A percentile compares a stretch with the other conserved stretches of the same genome.
Evolutionary conservation across 768 basidiomycete genomes (phyloP).

Genomic region (Leccinum pellstonianum): DNA sequence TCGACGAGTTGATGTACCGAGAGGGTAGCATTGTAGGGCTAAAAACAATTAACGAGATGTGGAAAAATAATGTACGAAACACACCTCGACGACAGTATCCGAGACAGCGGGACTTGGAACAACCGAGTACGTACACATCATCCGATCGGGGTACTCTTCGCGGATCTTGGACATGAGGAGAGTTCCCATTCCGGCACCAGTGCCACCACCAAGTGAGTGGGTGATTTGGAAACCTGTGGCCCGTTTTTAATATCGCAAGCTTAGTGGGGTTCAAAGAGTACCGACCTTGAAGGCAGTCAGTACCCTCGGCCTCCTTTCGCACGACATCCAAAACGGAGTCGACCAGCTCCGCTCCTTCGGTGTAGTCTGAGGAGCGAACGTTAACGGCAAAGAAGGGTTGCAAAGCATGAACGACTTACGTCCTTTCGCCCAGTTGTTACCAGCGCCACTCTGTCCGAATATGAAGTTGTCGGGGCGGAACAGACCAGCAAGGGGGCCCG

Average conservation of each 20-base stretch:
- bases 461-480: constrained; percentile 99
- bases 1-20: constrained; percentile 99
- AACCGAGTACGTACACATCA: constrained; percentile 99
- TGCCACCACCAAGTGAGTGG: constrained; percentile 98
- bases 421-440: constrained; percentile 99
- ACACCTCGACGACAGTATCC: constrained; percentile 95
- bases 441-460: constrained; percentile 96
- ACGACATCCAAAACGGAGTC: constrained; percentile 98
- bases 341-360: constrained; percentile 96
- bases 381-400: neutral
- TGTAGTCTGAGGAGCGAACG: constrained; percentile 53
- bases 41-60: constrained; percentile 7
- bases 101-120: constrained; percentile 97
- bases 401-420: constrained; percentile 53
- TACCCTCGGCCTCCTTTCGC: constrained; percentile 97
- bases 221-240: constrained; percentile 93
- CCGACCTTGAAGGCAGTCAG: constrained; percentile 92
- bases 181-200: constrained; percentile 99
- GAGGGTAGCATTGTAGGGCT: constrained; percentile 98
- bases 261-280: constrained; percentile 8
- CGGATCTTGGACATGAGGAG: constrained; percentile 98
- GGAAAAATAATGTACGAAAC: constrained; percentile 7
- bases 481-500: constrained; percentile 83
- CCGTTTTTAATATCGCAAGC: constrained; percentile 5
- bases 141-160: constrained; percentile 98